Base-by-base conservation (phyloP, 1,284 basidiomycete genomes). In the Apiotrichum brassicae region DNA sequence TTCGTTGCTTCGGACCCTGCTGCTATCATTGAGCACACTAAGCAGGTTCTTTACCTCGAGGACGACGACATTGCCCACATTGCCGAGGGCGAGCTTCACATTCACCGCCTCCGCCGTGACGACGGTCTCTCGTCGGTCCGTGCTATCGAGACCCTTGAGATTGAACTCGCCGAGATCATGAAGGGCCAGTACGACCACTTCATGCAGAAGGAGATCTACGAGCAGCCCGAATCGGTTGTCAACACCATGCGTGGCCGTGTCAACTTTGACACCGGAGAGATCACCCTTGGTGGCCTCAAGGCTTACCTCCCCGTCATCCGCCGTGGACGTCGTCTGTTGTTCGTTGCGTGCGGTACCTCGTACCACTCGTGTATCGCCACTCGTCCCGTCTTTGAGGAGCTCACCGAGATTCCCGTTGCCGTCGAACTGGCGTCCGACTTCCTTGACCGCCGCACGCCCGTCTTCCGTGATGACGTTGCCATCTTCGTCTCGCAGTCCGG, bases 161-260 rank as follows among this genome's bases (percentile, higher is more conserved):
- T 98, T 65, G 95, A 99, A 75, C 84, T 99, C 43, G 95, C 94
- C 32, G 95, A 95, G 65, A 98, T 99, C 78, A 98, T 98, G 95
- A 98, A 98, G 82, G 95, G 95, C 71, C 90, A 92, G 73, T 98
- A 97, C 72, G 90, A 94, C 72, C 93, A 95, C 75, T 99, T 99
- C 76, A 98, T 99, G 95, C 94, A 98, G 75, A 98, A 99, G 79
- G 95, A 99, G 76, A 98, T 99, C 68, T 98, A 95, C 80, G 95
- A 99, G 74, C 95, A 99, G 76, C 95, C 94, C 54, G 95, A 99
- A 71, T 97, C 92, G 41, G 95, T 98, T 61, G 91, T 98, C 76
- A 99, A 99, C 82, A 99, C 95, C 46, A 99, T 99, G 95, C 89
- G 95, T 82, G 95, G 95, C 58, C 90, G 95, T 65, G 89, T 99